A percentile compares a stretch with the other conserved stretches of the same genome.
Conservation (phyloP, 2,329 filamentous ascomycete species). For the Colletotrichum lentis region DNA sequence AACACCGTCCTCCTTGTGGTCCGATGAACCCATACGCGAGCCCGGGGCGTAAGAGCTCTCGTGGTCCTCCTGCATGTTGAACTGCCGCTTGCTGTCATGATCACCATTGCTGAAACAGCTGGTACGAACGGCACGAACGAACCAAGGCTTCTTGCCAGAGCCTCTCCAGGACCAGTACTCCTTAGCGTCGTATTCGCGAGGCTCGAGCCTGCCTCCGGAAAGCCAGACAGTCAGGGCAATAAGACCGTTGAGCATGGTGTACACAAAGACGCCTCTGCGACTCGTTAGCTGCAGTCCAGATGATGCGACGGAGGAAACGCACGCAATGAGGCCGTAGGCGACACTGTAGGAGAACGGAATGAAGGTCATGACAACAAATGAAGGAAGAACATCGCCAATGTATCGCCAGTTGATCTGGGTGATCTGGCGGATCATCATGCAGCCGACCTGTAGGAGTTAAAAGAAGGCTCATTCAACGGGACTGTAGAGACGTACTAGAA, state of each 20-base stretch:
- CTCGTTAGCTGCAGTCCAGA: slow-evolving; percentile 6
- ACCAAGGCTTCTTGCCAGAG: slow-evolving; percentile 57
- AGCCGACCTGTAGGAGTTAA: slow-evolving; percentile 64
- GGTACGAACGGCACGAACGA: slow-evolving; percentile 51
- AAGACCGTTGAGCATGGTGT: slow-evolving; percentile 59
- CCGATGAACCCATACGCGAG: slow-evolving; percentile 35
- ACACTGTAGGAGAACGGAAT: slow-evolving; percentile 84
- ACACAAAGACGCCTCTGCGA: slow-evolving; percentile 61
- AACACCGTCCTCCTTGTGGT: slow-evolving; percentile 37
- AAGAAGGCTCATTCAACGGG: background rate
- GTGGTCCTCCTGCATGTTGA: slow-evolving; percentile 36
- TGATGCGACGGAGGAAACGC: slow-evolving; percentile 44
- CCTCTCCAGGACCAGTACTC: slow-evolving; percentile 66
- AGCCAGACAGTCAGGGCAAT: slow-evolving; percentile 56
- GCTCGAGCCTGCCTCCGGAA: slow-evolving; percentile 55
- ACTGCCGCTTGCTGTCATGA: slow-evolving; percentile 40
- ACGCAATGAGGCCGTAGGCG: slow-evolving; percentile 79
- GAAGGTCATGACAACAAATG: slow-evolving; percentile 76
- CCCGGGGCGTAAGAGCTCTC: slow-evolving; percentile 35
- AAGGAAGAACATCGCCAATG: slow-evolving; percentile 77
- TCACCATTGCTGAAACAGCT: slow-evolving; percentile 41
- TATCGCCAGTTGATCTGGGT: slow-evolving; percentile 80
- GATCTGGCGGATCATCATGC: slow-evolving; percentile 80
- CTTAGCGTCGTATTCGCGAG: slow-evolving; percentile 62
- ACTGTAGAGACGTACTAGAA: slow-evolving; percentile 60